Evolutionary conservation across 2,329 filamentous ascomycete species (phyloP), one percentile per base, ranked within the genome.

Genomic region (Sphaceloma murrayae): DNA sequence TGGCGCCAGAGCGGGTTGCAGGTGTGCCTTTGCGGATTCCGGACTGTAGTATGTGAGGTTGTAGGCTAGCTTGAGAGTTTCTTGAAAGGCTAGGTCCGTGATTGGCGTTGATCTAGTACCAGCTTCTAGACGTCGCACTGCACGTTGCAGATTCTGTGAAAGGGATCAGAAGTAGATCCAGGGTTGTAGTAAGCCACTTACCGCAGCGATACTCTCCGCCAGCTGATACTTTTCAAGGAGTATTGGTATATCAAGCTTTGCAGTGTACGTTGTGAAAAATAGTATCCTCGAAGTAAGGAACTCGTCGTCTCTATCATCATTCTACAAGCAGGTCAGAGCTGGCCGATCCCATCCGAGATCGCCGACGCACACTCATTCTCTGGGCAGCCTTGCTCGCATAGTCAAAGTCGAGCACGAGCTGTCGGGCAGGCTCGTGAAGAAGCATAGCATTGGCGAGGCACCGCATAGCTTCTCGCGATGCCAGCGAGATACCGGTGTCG

Each of bases 61-160:
- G 70, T 93, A 96, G 42, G 94, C 66, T 30, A 96, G 71, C 57
- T 94, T 95, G 39, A 91, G 67, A 0, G 83, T 89, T 61, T 96
- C 89, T 6, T 72, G 72, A 27, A 96, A 70, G 0, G 88, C 86
- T 76, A 89, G 78, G 47, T 82, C 78, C 51, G 82, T 78, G 72
- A 88, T 83, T 0, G 75, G 73, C 30, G 42, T 34, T 5, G 30
- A 32, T 11, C 31, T 10, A 22, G 18, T n/a, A 19, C 31, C 22
- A 17, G 42, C 24, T 24, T 45, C 42, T 10, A 45, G 31, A 9
- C 31, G 42, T 11, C 16, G 17, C 6, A 36, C 42, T 3, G 42
- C 42, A n/a, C 42, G 42, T 19, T 34, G 24, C 7, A 45, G 42
- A 24, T 45, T 45, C 14, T 48, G 45, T 11, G 8, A 16, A 4